Evolutionary conservation across 176 grass and related monocot species (phyloP).

Genomic region (Carex pumila): DNA sequence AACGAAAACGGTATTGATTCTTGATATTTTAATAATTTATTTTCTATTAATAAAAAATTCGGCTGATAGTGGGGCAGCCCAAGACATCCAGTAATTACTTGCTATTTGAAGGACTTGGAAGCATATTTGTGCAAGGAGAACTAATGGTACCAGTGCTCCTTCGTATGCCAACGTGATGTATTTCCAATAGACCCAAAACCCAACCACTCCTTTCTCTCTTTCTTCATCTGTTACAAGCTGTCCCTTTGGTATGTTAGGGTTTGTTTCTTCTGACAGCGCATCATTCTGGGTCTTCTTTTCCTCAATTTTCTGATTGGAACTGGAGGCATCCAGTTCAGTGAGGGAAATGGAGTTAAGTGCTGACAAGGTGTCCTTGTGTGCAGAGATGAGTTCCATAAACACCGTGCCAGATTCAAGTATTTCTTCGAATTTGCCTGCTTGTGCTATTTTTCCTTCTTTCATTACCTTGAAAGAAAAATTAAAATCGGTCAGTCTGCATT

Average conservation of each 20-base stretch:
- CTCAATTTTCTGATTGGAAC: not conserved
- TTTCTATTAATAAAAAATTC: too few species aligned
- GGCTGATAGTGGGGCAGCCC: slow-evolving; percentile 73
- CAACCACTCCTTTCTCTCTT: slow-evolving; percentile 78
- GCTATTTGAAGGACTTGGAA: slow-evolving; percentile 79
- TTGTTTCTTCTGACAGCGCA: not conserved
- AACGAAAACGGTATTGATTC: too few species aligned
- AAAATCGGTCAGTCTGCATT: not conserved
- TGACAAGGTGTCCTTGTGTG: slow-evolving; percentile 48
- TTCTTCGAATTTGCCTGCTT: slow-evolving; percentile 39
- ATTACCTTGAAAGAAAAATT: slow-evolving; percentile 33
- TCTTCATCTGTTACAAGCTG: slow-evolving; percentile 86
- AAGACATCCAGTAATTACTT: slow-evolving; percentile 95
- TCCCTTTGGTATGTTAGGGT: slow-evolving; percentile 15
- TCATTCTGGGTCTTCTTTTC: not conserved
- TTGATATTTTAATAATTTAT: too few species aligned
- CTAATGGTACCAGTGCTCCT: slow-evolving; percentile 60
- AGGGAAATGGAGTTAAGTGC: slow-evolving; percentile 8
- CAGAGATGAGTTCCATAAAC: slow-evolving; percentile 40
- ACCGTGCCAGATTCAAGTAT: slow-evolving; percentile 50
- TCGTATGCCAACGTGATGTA: slow-evolving; percentile 72
- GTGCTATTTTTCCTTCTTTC: slow-evolving; percentile 55
- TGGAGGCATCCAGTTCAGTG: not conserved
- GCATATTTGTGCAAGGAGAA: slow-evolving; percentile 62
- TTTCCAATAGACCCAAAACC: slow-evolving; percentile 84